Conservation (phyloP, 2,329 filamentous ascomycete genomes). For the Lachnellula hyalina region DNA sequence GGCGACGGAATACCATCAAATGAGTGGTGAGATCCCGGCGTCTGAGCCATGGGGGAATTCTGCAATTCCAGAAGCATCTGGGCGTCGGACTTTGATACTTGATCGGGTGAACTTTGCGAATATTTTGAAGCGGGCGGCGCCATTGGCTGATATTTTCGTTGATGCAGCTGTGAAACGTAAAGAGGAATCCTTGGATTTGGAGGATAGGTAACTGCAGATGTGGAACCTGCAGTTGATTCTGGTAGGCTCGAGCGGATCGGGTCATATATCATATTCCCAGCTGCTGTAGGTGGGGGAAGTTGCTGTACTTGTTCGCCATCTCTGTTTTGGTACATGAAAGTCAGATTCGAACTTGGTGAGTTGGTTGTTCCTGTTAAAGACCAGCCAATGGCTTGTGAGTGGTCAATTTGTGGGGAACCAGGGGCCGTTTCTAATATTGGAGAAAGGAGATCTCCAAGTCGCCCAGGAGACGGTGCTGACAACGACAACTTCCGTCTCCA, state of each 20-base stretch:
- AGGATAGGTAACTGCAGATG: conserved; percentile 39
- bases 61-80: conserved; percentile 44
- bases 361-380: conserved; percentile 84
- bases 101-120: conserved; percentile 29
- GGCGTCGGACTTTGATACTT: conserved; percentile 38
- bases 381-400: conserved; percentile 66
- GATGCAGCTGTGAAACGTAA: conserved; percentile 38
- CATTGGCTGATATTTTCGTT: conserved; percentile 21
- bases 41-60: conserved; percentile 36
- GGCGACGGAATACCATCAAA: conserved; percentile 15
- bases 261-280: conserved; percentile 56
- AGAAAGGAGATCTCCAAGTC: conserved; percentile 34
- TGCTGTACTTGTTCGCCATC: conserved; percentile 13
- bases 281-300: conserved; percentile 34
- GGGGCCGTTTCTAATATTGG: conserved; percentile 41
- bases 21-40: conserved; percentile 13
- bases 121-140: conserved; percentile 31
- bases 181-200: conserved; percentile 23
- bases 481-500: conserved; percentile 28
- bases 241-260: conserved; percentile 52
- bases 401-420: conserved; percentile 42
- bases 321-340: conserved; percentile 58
- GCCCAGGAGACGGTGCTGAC: conserved; percentile 15
- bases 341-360: conserved; percentile 77
- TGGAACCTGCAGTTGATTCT: conserved; percentile 37